Percentiles rank a stretch among this genome's conserved stretches.
Conservation (phyloP, 2,329 filamentous ascomycete species). For the Coniochaeta hoffmannii region DNA sequence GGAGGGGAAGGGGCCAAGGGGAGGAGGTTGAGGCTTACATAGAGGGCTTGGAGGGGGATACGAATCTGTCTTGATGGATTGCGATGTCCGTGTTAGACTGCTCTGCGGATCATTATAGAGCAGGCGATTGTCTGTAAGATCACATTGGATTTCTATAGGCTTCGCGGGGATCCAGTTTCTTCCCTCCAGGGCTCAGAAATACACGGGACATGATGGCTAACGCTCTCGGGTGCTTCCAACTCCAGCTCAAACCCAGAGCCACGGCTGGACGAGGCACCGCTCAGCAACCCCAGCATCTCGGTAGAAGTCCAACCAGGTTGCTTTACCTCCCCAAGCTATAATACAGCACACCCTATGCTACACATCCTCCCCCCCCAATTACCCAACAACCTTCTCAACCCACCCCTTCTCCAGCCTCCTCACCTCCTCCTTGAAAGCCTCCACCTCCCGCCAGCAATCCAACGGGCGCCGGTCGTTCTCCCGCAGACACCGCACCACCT, state of each 20-base stretch:
- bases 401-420: constrained; percentile 77
- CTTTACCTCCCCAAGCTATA: constrained; percentile 15
- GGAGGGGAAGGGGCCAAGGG: constrained; percentile 26
- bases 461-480: constrained; percentile 80
- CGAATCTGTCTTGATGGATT: neutral
- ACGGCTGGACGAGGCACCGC: no score
- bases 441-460: constrained; percentile 90
- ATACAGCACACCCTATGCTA: constrained; percentile 16
- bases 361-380: constrained; percentile 21
- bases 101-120: no score
- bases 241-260: no score
- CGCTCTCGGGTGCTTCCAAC: no score
- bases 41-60: neutral
- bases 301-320: neutral
- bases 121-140: no score
- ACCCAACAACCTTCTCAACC: constrained; percentile 68
- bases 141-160: no score
- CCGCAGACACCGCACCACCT: constrained; percentile 73
- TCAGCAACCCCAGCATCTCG: no score
- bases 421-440: constrained; percentile 84
- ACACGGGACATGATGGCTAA: no score
- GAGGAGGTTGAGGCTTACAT: constrained; percentile 3
- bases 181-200: no score
- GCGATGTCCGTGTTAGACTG: neutral
- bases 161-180: no score